phyloP scores from a whole-genome alignment of 306 rosid genomes.

The Comarum palustre region DNA sequence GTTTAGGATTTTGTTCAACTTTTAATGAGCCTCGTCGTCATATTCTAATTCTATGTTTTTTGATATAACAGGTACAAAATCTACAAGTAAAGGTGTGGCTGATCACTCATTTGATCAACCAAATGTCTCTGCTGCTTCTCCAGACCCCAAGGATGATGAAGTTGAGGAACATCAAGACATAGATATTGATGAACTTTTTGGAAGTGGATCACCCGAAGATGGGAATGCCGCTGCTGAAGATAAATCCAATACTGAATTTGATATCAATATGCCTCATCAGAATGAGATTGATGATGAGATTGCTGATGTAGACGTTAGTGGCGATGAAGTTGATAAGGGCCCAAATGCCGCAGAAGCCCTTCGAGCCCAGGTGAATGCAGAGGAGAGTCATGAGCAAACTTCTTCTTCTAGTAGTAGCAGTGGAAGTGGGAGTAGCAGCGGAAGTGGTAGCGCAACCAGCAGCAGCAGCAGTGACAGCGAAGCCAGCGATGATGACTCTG shows the following conservation, averaged over 20 bases:
- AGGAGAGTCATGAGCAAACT: slow-evolving; percentile 52
- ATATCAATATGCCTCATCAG: slow-evolving; percentile 46
- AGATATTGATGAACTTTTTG: slow-evolving; percentile 66
- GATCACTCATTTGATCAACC: slow-evolving; percentile 51
- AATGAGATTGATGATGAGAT: slow-evolving; percentile 75
- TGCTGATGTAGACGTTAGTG: slow-evolving; percentile 84
- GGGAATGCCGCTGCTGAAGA: slow-evolving; percentile 51
- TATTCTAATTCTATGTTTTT: slow-evolving; percentile 21
- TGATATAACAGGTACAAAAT: slow-evolving; percentile 50
- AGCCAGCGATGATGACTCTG: slow-evolving; percentile 77
- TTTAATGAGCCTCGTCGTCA: not conserved
- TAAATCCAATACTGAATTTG: slow-evolving; percentile 58
- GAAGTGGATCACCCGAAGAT: slow-evolving; percentile 55
- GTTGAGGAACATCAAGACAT: slow-evolving; percentile 68
- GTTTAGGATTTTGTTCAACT: not conserved
- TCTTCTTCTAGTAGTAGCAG: slow-evolving; percentile 75
- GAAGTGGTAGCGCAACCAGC: slow-evolving; percentile 49
- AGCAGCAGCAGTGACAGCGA: slow-evolving; percentile 79
- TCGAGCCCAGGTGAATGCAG: slow-evolving; percentile 72
- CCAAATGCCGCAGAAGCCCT: slow-evolving; percentile 87
- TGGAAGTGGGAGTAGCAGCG: slow-evolving; percentile 57
- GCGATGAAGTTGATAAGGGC: slow-evolving; percentile 80
- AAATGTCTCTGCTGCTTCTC: slow-evolving; percentile 41
- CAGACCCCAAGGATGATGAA: slow-evolving; percentile 51
- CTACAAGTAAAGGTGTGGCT: slow-evolving; percentile 38